Conservation (phyloP, 495 filamentous ascomycete genomes). For the Amniculicola lignicola region DNA sequence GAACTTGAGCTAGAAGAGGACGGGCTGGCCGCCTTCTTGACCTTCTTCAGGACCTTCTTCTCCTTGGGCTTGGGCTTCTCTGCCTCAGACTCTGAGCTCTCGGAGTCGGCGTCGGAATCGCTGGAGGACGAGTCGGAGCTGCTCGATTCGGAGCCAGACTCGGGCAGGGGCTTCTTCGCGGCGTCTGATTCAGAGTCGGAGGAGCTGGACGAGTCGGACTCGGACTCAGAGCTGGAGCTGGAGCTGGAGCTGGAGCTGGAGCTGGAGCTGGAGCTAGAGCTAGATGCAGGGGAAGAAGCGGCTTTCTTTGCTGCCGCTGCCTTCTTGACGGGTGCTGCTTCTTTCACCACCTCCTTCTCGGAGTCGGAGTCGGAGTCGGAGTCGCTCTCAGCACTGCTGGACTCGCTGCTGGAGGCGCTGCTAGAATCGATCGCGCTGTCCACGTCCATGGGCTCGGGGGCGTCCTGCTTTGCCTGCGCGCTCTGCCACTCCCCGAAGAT, state of each 20-base stretch:
- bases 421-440: conserved; percentile 13
- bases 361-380: conserved; percentile 31
- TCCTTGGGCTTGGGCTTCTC: conserved; percentile 6
- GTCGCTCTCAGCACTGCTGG: conserved; percentile 16
- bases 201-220: conserved; percentile 5
- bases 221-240: conserved; percentile 4
- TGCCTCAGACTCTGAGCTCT: conserved; percentile 5
- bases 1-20: background rate
- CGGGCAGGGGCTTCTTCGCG: background rate
- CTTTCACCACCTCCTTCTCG: no score
- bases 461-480: conserved; percentile 1
- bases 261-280: background rate
- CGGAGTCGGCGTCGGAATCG: conserved; percentile 7
- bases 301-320: background rate
- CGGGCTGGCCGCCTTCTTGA: conserved; percentile 5
- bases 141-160: background rate
- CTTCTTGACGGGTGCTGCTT: conserved; percentile 2
- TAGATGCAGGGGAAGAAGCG: no score
- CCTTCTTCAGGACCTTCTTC: conserved; percentile 11
- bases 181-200: conserved; percentile 10
- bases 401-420: conserved; percentile 12
- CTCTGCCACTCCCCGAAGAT: conserved; percentile 33
- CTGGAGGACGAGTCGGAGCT: background rate
- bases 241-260: conserved; percentile 25
- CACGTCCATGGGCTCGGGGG: conserved; percentile 22